A percentile compares a stretch with the other conserved stretches of the same genome.
Conservation (phyloP, 2,329 filamentous ascomycete species). For the Proliferodiscus dingleyae region DNA sequence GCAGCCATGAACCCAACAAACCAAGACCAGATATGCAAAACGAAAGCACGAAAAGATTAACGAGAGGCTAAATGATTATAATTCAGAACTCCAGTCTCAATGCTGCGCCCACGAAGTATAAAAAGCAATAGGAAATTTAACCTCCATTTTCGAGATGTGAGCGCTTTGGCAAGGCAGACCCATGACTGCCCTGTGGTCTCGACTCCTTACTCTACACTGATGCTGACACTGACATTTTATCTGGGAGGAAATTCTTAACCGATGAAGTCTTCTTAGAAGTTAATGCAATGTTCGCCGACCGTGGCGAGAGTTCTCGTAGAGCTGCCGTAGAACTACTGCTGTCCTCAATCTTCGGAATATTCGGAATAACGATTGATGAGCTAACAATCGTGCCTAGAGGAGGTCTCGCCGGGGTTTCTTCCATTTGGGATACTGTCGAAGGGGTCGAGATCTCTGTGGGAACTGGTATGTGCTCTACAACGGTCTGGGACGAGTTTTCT, state of each 20-base stretch:
- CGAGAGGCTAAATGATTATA: conserved; percentile 5
- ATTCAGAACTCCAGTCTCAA: not conserved
- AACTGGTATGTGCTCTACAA: conserved; percentile 25
- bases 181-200: conserved; percentile 41
- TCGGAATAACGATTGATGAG: conserved; percentile 19
- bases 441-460: conserved; percentile 8
- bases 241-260: conserved; percentile 13
- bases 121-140: not conserved
- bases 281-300: conserved; percentile 14
- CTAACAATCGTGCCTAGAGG: conserved; percentile 22
- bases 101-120: not conserved
- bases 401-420: conserved; percentile 16
- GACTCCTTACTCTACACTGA: conserved; percentile 15
- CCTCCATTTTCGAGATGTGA: conserved; percentile 12
- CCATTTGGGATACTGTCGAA: conserved; percentile 14
- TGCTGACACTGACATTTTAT: conserved; percentile 20
- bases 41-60: conserved; percentile 4
- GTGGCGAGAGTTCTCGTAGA: conserved; percentile 14
- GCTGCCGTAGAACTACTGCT: conserved; percentile 5
- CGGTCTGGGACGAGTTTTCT: conserved; percentile 15
- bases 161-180: conserved; percentile 45
- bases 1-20: not conserved
- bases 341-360: too few relatives aligned
- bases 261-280: conserved; percentile 14
- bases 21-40: not conserved